Conservation (phyloP, 208 protist genomes). For the Trypanosoma boissoni region DNA sequence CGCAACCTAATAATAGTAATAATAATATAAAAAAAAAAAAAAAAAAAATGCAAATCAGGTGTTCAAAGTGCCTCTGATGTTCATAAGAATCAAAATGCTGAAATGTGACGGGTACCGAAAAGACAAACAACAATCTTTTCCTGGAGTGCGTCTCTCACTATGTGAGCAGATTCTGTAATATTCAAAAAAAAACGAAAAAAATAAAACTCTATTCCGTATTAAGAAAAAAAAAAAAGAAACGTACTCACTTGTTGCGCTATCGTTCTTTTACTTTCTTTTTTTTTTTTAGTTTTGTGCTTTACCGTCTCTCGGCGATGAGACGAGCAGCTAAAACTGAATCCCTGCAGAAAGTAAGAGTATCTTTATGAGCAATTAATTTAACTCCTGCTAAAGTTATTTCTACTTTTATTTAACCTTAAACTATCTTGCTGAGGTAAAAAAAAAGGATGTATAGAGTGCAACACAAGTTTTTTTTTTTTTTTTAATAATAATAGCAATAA, state of each 20-base stretch:
- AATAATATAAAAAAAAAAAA: background rate
- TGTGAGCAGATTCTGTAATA: too few species aligned
- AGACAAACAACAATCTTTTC: too few species aligned
- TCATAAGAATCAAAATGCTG: too few species aligned
- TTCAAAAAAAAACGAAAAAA: too few species aligned
- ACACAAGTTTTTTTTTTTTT: slow-evolving; percentile 12
- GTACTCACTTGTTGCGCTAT: background rate
- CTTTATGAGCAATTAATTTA: background rate
- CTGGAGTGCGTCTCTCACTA: too few species aligned
- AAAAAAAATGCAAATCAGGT: too few species aligned
- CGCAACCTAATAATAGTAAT: background rate
- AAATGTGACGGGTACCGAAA: too few species aligned
- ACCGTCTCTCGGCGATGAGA: background rate
- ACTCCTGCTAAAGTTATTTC: too few species aligned
- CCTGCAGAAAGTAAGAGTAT: background rate
- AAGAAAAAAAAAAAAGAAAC: background rate
- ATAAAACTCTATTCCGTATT: background rate
- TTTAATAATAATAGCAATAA: too few species aligned
- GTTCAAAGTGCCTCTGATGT: too few species aligned
- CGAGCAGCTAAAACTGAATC: background rate
- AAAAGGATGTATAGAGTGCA: slow-evolving; percentile 17
- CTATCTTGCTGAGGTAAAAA: too few species aligned
- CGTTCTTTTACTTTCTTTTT: background rate
- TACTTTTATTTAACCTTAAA: too few species aligned
- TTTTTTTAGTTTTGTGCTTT: background rate